Base-by-base conservation (phyloP, 495 filamentous ascomycete genomes). In the Aspergillus nidulans region DNA sequence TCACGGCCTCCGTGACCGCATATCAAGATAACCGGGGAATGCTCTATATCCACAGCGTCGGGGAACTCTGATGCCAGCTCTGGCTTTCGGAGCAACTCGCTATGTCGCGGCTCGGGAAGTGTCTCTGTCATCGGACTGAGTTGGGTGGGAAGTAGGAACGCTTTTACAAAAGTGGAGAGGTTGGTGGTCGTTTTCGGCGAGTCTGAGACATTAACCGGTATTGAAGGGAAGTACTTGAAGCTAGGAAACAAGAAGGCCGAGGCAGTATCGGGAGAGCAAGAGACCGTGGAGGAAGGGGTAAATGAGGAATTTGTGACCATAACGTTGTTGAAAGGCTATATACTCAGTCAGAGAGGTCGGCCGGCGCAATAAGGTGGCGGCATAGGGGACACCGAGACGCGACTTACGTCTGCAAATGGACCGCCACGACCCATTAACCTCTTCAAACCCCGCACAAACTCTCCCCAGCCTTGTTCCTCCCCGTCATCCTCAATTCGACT, bases 1-100 rank as follows among this genome's bases (percentile, higher is more conserved):
- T 97, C 92, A 9, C 92, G 76, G 10, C 84, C 81, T 9, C 82
- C 85, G 63, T 97, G 92, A 0, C 90, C 88, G 59, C 92, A 97
- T 20, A 97, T 87, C 6, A 96, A 67, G 19, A 96, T 79, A 23
- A 90, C 69, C 0, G 89, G 78, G 18, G 74, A 76, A 39, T 89
- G 82, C 3, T 80, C 59, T 16, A 92, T 80, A 50, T 86, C 81
- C 10, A 82, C 28, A 4, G 69, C 67, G 6, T 59, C 69, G 0
- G 70, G 42, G 53, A 82, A 79, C 19, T 68, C 49, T 6, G 64
- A 34, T 18, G 74, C 59, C 20, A 73, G 52, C 1, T 66, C 63
- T 2, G 70, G 64, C 2, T 49, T 52, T 20, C 70, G 65, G 16
- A 65, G 69, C 53, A 71, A 57, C 13, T 63, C 61, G 36, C 49